Conservation (phyloP, 805 yeast species). For the Candida awuae region DNA sequence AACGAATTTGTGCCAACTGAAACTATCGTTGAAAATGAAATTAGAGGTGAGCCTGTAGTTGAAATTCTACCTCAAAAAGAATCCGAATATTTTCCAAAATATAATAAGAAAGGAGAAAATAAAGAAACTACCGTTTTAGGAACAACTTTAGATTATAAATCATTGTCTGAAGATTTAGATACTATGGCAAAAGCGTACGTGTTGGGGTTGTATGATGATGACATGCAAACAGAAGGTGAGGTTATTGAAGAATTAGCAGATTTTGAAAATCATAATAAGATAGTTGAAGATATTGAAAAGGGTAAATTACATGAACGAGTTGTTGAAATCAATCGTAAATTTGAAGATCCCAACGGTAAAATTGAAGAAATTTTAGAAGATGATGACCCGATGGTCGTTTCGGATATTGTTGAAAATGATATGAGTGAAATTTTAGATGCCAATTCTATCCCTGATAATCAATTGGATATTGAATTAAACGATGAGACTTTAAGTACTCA, state of each 20-base stretch:
- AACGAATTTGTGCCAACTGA: conserved; percentile 4
- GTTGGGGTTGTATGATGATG: conserved; percentile 56
- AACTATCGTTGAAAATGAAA: neutral
- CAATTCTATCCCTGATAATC: conserved; percentile 19
- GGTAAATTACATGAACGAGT: conserved; percentile 13
- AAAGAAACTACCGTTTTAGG: conserved; percentile 16
- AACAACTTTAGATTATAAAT: conserved; percentile 33
- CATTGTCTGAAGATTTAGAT: conserved; percentile 40
- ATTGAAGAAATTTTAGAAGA: conserved; percentile 33
- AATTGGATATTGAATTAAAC: conserved; percentile 23
- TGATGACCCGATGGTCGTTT: conserved; percentile 33
- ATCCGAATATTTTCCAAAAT: conserved; percentile 7
- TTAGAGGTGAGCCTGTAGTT: conserved; percentile 3
- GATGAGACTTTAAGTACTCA: conserved; percentile 37
- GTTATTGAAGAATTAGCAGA: conserved; percentile 47
- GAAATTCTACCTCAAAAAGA: neutral
- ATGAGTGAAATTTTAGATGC: conserved; percentile 22
- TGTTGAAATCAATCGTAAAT: conserved; percentile 9
- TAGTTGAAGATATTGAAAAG: conserved; percentile 32
- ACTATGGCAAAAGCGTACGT: conserved; percentile 55
- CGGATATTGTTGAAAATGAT: conserved; percentile 38
- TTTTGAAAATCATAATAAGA: conserved; percentile 42
- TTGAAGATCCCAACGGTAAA: conserved; percentile 21
- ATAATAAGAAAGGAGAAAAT: neutral
- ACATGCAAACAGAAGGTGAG: conserved; percentile 46